Percentiles rank a stretch among this genome's conserved stretches.
phyloP scores from a whole-genome alignment of 2,329 filamentous ascomycete species.

The Penicillium sp. region DNA sequence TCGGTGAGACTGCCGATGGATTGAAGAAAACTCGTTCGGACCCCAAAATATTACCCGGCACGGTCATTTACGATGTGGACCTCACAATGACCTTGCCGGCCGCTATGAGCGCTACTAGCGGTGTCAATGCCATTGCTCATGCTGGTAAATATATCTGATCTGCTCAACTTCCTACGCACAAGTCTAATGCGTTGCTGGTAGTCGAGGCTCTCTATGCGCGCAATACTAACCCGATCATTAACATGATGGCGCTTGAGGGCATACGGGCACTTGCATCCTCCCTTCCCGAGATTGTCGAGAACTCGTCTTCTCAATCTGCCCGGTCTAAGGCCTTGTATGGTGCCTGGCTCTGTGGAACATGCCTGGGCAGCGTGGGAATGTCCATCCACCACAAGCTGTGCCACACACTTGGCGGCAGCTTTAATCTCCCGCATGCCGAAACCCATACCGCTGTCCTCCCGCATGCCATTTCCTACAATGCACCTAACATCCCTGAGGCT shows the following conservation, averaged over 20 bases:
- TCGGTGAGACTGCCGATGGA: constrained; percentile 60
- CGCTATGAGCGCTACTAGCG: constrained; percentile 55
- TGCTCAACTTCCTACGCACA: too few species aligned
- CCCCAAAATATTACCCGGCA: constrained; percentile 58
- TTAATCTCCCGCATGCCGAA: constrained; percentile 63
- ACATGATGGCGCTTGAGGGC: constrained; percentile 58
- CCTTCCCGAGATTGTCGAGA: constrained; percentile 52
- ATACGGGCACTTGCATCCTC: constrained; percentile 52
- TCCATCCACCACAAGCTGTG: constrained; percentile 67
- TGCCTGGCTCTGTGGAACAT: constrained; percentile 63
- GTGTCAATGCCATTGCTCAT: constrained; percentile 65
- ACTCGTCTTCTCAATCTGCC: constrained; percentile 47
- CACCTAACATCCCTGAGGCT: constrained; percentile 51
- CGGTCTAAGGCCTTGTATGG: constrained; percentile 58
- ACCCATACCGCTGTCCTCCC: constrained; percentile 63
- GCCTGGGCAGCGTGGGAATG: constrained; percentile 60
- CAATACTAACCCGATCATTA: constrained; percentile 60
- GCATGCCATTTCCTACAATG: constrained; percentile 63
- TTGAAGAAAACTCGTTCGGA: constrained; percentile 58
- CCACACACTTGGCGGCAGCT: constrained; percentile 62
- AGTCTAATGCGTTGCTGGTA: constrained; percentile 14
- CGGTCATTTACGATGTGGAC: constrained; percentile 64
- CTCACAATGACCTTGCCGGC: constrained; percentile 59
- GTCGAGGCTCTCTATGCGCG: constrained; percentile 63
- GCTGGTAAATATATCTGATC: constrained; percentile 40